Base-by-base conservation (phyloP, 2,329 filamentous ascomycete genomes). In the Ophidiomyces ophidiicola region DNA sequence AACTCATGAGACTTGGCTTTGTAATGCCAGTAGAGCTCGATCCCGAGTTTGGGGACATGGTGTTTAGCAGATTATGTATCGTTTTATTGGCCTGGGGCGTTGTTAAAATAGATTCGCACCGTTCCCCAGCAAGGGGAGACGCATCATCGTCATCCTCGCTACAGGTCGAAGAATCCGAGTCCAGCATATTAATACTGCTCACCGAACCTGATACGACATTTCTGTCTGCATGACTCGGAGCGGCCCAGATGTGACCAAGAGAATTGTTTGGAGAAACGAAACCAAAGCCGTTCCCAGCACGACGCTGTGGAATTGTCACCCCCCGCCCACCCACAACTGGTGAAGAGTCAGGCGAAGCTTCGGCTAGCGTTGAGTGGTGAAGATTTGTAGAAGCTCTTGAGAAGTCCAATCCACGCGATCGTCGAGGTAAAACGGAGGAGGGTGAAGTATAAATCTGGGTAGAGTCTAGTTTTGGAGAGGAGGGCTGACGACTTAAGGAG, bases 341-440 rank as follows among this genome's bases (percentile, higher is more conserved):
- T 0, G 87, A 94, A 0, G 85, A 90, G 57, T 93, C 86, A 3
- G 87, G 86, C 4, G 83, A 90, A 1, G 83, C 82, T 57, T 94
- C 84, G 41, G 88, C 87, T 6, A 96, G 72, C 0, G 83, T 96
- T 11, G 88, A 94, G 60, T 96, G 90, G 62, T 96, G 90, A 15
- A 98, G 70, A 56, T 87, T 93, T 7, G 88, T 94, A 46, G 85
- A 90, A 7, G 87, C 87, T 49, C 88, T 75, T 28, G 88, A 88
- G 60, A 94, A 96, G 62, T 96, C 88, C 44, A 94, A 69, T 30
- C 88, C 88, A 41, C 88, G 76, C 20, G 87, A 94, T 45, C 87
- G 79, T 47, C 88, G 77, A 12, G 88, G 88, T 5, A 96, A 71
- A 32, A 93, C 82, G 39, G 87, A 92, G 18, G 82, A 80, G 2